Percentiles rank a stretch among this genome's conserved stretches.
phyloP scores from a whole-genome alignment of 2,329 filamentous ascomycete species.

The Torrubiellomyces zombiae region DNA sequence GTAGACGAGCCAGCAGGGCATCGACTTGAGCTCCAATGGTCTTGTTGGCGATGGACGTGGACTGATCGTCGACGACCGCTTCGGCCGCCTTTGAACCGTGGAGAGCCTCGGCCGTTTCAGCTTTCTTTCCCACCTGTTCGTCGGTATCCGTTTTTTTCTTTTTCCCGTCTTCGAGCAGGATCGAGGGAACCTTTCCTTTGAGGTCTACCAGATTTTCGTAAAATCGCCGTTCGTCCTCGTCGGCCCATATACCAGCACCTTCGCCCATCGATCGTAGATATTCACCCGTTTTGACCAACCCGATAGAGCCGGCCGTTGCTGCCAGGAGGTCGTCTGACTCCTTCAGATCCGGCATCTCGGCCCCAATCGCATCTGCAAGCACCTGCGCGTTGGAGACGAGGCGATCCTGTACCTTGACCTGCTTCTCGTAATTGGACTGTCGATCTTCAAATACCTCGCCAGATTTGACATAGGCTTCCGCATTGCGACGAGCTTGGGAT shows the following conservation, averaged over 20 bases:
- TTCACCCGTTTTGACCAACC: slow-evolving; percentile 83
- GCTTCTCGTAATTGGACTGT: slow-evolving; percentile 88
- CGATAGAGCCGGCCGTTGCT: slow-evolving; percentile 60
- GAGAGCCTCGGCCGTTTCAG: slow-evolving; percentile 33
- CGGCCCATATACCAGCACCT: slow-evolving; percentile 92
- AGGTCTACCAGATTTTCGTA: slow-evolving; percentile 94
- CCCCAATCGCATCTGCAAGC: slow-evolving; percentile 71
- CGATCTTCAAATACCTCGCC: slow-evolving; percentile 97
- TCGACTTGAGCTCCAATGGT: slow-evolving; percentile 96
- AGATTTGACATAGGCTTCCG: slow-evolving; percentile 95
- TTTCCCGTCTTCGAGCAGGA: slow-evolving; percentile 83
- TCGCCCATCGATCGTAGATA: slow-evolving; percentile 83
- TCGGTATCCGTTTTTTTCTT: slow-evolving; percentile 80
- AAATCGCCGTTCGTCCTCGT: slow-evolving; percentile 93
- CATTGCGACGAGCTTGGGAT: slow-evolving; percentile 80
- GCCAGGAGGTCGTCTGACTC: slow-evolving; percentile 59
- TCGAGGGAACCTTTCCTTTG: slow-evolving; percentile 86
- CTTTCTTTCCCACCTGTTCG: slow-evolving; percentile 66
- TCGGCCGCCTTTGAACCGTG: slow-evolving; percentile 32
- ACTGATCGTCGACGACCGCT: slow-evolving; percentile 58
- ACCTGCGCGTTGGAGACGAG: slow-evolving; percentile 80
- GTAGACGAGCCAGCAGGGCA: slow-evolving; percentile 70
- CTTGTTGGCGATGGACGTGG: slow-evolving; percentile 91
- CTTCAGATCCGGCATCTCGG: slow-evolving; percentile 85
- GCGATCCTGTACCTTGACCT: slow-evolving; percentile 81